These are phyloP conservation scores for Solanum chmielewskii DNA, from an alignment of 257 asterid species.

Conservation along the genomic window DNA sequence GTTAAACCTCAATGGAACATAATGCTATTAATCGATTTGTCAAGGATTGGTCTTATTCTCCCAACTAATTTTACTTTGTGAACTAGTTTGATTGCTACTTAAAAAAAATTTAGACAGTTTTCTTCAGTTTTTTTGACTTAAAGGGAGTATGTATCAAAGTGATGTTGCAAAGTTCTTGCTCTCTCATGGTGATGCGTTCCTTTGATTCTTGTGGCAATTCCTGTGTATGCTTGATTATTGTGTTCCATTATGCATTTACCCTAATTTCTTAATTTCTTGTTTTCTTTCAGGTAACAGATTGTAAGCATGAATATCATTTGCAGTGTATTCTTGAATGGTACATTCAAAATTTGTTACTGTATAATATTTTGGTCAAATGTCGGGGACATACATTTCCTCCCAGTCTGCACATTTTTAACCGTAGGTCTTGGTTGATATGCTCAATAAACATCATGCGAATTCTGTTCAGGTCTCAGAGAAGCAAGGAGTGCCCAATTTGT, in stretches of 20 bases:
- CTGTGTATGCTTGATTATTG: neutral
- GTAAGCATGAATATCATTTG: constrained; percentile 51
- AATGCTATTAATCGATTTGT: neutral
- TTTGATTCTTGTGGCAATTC: neutral
- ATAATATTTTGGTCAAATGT: neutral
- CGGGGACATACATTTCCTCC: neutral
- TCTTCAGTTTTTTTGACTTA: neutral
- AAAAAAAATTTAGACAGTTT: neutral
- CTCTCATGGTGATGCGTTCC: neutral
- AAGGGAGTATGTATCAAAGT: neutral
- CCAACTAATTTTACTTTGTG: neutral
- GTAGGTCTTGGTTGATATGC: neutral
- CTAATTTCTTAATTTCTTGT: neutral
- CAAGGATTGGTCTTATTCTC: neutral
- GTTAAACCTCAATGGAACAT: neutral
- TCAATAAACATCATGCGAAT: neutral
- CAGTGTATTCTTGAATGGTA: constrained; percentile 79
- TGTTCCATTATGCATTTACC: neutral
- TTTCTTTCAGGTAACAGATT: constrained; percentile 7
- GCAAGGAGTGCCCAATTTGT: constrained; percentile 65
- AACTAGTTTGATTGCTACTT: neutral
- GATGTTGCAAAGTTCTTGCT: neutral
- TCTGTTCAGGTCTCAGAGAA: constrained; percentile 52
- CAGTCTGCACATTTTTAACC: neutral
- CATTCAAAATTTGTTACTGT: neutral